Evolutionary conservation across 1,284 basidiomycete species (phyloP).

Genomic region (Heterobasidion irregulare): DNA sequence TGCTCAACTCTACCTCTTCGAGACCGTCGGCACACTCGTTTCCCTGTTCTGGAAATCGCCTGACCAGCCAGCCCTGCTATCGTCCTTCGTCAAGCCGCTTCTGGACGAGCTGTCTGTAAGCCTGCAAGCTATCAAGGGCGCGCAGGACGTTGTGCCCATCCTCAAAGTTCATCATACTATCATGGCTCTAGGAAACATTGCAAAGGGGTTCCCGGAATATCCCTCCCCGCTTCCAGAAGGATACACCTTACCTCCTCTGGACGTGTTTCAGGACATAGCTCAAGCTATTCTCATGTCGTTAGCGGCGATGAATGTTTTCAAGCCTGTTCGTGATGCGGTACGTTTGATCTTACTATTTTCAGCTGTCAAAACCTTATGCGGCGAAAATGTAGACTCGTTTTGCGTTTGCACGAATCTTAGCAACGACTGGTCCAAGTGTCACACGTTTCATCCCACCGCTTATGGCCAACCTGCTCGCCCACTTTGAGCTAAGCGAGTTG

Average conservation of each 20-base stretch:
- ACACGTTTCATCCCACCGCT: constrained; percentile 78
- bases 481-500: constrained; percentile 89
- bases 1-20: constrained; percentile 93
- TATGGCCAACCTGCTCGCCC: constrained; percentile 83
- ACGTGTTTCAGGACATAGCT: constrained; percentile 82
- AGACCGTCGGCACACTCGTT: constrained; percentile 82
- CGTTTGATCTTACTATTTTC: constrained; percentile 19
- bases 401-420: constrained; percentile 90
- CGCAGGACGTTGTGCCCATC: constrained; percentile 64
- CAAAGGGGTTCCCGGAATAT: constrained; percentile 94
- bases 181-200: constrained; percentile 90
- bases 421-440: constrained; percentile 80
- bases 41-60: constrained; percentile 65
- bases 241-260: constrained; percentile 68
- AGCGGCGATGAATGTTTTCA: constrained; percentile 82
- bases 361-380: constrained; percentile 9
- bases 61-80: constrained; percentile 68
- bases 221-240: constrained; percentile 59
- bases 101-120: constrained; percentile 70
- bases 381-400: constrained; percentile 65
- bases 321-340: constrained; percentile 90
- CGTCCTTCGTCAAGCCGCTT: constrained; percentile 78
- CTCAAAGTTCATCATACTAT: constrained; percentile 93
- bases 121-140: constrained; percentile 52
- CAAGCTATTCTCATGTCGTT: constrained; percentile 87